Percentiles rank a stretch among this genome's conserved stretches.
Evolutionary conservation across 768 basidiomycete species (phyloP).

Genomic region (Tricholoma hemisulphureum): DNA sequence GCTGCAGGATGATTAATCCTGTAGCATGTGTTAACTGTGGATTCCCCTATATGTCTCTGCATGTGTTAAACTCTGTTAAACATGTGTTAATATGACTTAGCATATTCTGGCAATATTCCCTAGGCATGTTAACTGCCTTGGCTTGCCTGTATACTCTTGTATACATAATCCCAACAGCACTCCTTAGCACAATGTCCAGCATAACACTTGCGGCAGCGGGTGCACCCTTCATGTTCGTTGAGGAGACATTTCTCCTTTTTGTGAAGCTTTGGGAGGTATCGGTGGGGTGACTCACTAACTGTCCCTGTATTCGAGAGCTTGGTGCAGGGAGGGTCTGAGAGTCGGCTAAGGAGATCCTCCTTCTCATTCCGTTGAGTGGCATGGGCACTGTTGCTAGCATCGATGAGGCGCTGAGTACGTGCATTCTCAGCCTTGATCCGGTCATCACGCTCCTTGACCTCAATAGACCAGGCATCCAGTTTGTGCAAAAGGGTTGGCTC

Average conservation of each 20-base stretch:
- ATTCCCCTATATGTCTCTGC: too few species aligned
- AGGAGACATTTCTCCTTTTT: slow-evolving; percentile 9
- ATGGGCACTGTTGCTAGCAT: neutral
- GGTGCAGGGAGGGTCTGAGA: neutral
- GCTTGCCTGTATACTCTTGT: too few species aligned
- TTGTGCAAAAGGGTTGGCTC: neutral
- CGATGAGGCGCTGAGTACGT: neutral
- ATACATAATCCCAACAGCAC: too few species aligned
- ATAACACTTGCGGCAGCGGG: slow-evolving; percentile 14
- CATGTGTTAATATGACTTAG: too few species aligned
- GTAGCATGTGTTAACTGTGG: too few species aligned
- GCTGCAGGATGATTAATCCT: too few species aligned
- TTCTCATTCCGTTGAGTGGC: neutral
- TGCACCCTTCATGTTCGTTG: slow-evolving; percentile 14
- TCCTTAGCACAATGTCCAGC: slow-evolving; percentile 5
- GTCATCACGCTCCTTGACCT: slow-evolving; percentile 1
- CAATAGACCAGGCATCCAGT: slow-evolving; percentile 1
- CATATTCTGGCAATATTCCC: too few species aligned
- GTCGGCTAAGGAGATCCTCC: neutral
- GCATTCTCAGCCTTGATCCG: neutral
- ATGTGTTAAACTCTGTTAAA: too few species aligned
- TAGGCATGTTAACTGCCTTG: too few species aligned
- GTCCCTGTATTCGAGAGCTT: neutral
- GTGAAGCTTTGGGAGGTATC: slow-evolving; percentile 8
- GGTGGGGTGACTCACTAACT: neutral